These are phyloP conservation scores for Notholithocarpus densiflorus DNA, from an alignment of 306 rosid genomes.

Conservation along the genomic window DNA sequence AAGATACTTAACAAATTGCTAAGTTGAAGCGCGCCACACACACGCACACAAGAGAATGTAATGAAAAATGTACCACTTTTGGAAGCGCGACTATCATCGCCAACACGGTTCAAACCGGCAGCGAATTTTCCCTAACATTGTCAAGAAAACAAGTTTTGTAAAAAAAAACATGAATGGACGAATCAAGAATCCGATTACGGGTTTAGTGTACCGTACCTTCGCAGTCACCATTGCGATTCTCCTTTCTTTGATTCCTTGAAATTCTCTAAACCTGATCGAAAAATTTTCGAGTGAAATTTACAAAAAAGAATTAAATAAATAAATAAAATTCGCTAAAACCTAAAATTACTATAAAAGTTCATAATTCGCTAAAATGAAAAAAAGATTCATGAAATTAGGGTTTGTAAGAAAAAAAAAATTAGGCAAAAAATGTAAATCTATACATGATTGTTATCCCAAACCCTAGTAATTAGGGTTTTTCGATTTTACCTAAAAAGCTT, in stretches of 20 bases:
- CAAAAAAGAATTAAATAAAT: no score
- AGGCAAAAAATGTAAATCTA: no score
- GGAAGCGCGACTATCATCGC: conserved; percentile 33
- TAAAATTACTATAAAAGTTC: no score
- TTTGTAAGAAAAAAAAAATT: no score
- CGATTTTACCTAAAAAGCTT: no score
- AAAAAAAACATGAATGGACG: not conserved
- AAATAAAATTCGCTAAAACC: no score
- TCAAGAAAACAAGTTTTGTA: conserved; percentile 8
- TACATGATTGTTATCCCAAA: no score
- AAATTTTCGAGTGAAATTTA: not conserved
- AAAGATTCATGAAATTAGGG: no score
- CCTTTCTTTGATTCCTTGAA: not conserved
- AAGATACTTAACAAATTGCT: not conserved
- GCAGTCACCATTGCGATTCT: conserved; percentile 19
- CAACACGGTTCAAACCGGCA: conserved; percentile 26
- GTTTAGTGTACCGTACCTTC: conserved; percentile 5
- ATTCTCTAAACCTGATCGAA: not conserved
- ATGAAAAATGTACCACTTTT: conserved; percentile 26
- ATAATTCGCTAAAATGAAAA: no score
- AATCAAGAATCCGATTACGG: not conserved
- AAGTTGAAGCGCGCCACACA: not conserved
- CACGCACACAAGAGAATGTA: not conserved
- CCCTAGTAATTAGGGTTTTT: no score
- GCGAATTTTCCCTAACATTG: conserved; percentile 42